These are phyloP conservation scores for Torulaspora microellipsoides DNA, from an alignment of 805 yeast genomes.

Conservation along the genomic window DNA sequence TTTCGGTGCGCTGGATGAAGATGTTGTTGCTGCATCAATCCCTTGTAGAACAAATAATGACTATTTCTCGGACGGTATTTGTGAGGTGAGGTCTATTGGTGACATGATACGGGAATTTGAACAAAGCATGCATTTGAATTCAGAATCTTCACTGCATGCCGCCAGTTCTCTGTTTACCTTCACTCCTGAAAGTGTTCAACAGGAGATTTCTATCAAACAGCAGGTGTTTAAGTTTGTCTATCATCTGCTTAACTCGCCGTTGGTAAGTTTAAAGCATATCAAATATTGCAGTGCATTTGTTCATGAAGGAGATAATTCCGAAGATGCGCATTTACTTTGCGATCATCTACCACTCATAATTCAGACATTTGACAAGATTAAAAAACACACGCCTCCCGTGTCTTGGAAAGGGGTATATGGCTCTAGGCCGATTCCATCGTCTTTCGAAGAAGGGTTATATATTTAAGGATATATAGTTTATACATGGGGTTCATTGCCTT, in stretches of 20 bases:
- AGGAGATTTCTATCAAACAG: constrained; percentile 29
- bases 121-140: constrained; percentile 18
- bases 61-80: constrained; percentile 23
- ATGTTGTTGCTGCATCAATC: constrained; percentile 5
- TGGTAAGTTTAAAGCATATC: constrained; percentile 20
- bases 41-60: constrained; percentile 6
- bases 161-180: constrained; percentile 24
- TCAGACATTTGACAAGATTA: constrained; percentile 20
- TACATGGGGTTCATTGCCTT: constrained; percentile 30
- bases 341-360: constrained; percentile 23
- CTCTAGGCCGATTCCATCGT: constrained; percentile 55
- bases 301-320: constrained; percentile 86
- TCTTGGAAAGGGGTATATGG: constrained; percentile 91
- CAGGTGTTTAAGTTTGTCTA: constrained; percentile 27
- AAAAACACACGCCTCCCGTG: constrained; percentile 50
- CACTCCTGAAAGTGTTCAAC: constrained; percentile 22
- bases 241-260: constrained; percentile 24
- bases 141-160: constrained; percentile 12
- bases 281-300: constrained; percentile 55
- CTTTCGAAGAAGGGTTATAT: constrained; percentile 73
- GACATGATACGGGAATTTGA: constrained; percentile 23
- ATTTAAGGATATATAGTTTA: constrained; percentile 15
- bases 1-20: constrained; percentile 48
- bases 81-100: constrained; percentile 23
- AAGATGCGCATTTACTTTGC: constrained; percentile 49